phyloP scores from a whole-genome alignment of 2,329 filamentous ascomycete genomes.

The Fusarium vanettenii region DNA sequence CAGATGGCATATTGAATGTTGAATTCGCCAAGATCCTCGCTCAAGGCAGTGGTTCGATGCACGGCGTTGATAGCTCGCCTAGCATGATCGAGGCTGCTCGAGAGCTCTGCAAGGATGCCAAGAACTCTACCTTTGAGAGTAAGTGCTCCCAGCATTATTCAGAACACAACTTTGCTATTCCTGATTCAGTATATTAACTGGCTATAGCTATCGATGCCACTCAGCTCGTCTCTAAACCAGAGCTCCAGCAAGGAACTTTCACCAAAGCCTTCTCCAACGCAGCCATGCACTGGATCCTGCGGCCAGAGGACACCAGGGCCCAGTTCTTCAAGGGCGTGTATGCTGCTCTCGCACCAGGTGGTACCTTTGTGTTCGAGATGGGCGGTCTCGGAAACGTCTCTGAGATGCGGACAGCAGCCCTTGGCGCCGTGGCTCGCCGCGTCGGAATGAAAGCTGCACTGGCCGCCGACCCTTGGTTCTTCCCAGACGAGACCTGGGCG shows the following conservation, averaged over 20 bases:
- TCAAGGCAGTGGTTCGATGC: slow-evolving; percentile 59
- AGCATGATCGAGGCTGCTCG: slow-evolving; percentile 68
- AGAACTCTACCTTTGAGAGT: slow-evolving; percentile 60
- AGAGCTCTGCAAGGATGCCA: slow-evolving; percentile 51
- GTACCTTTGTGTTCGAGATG: slow-evolving; percentile 75
- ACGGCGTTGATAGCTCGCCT: slow-evolving; percentile 69
- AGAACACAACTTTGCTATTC: background rate
- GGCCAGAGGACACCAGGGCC: slow-evolving; percentile 53
- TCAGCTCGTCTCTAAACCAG: slow-evolving; percentile 48
- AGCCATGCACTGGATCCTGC: slow-evolving; percentile 75
- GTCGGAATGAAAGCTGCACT: slow-evolving; percentile 61
- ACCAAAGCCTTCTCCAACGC: slow-evolving; percentile 75
- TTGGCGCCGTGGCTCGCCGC: slow-evolving; percentile 64
- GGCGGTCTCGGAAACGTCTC: slow-evolving; percentile 76
- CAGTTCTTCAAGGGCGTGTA: slow-evolving; percentile 66
- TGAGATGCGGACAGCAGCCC: slow-evolving; percentile 70
- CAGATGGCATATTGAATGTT: slow-evolving; percentile 69
- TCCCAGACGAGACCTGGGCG: slow-evolving; percentile 73
- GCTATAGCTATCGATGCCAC: slow-evolving; percentile 60
- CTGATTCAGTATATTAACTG: background rate
- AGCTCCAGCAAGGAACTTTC: slow-evolving; percentile 53
- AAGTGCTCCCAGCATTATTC: background rate
- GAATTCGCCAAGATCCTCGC: slow-evolving; percentile 62
- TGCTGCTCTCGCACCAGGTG: slow-evolving; percentile 64
- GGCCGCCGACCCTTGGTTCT: slow-evolving; percentile 75